phyloP scores from a whole-genome alignment of 768 basidiomycete species.

The Boletus patriciae region DNA sequence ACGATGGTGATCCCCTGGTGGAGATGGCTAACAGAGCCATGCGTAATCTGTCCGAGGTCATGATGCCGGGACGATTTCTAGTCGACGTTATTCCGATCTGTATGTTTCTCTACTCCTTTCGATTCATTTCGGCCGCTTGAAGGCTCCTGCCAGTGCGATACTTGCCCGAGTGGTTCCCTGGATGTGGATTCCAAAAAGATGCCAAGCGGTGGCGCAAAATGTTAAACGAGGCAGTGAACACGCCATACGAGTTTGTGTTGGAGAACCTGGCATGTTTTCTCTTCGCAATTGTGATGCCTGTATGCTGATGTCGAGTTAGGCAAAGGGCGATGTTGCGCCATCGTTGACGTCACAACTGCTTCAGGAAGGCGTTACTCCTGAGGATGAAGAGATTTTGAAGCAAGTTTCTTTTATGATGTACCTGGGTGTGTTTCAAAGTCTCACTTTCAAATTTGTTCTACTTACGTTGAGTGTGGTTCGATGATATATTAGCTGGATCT shows the following conservation, averaged over 20 bases:
- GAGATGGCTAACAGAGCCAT: constrained; percentile 25
- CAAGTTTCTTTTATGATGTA: constrained; percentile 19
- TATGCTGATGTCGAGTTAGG: not conserved
- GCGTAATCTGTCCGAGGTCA: constrained; percentile 7
- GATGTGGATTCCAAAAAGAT: constrained; percentile 10
- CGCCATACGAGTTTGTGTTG: constrained; percentile 5
- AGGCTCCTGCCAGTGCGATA: constrained; percentile 3
- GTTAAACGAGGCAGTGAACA: not conserved
- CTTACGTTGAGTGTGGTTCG: not conserved
- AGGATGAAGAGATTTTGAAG: constrained; percentile 14
- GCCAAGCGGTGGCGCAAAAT: not conserved
- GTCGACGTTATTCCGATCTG: constrained; percentile 4
- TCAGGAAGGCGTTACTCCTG: constrained; percentile 1
- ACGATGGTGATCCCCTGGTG: constrained; percentile 35
- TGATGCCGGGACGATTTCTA: constrained; percentile 1
- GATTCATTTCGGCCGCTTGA: not conserved
- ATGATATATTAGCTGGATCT: constrained; percentile 24
- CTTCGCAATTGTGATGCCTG: too few relatives aligned
- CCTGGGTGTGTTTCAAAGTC: constrained; percentile 2
- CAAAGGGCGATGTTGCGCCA: constrained; percentile 1
- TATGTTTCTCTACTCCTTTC: not conserved
- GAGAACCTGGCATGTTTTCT: constrained; percentile 12
- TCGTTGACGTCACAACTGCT: constrained; percentile 11
- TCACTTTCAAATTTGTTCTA: not conserved
- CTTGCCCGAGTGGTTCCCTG: constrained; percentile 18